These are phyloP conservation scores for Wickerhamomyces kurtzmanii DNA, from an alignment of 805 yeast genomes.

Conservation along the genomic window DNA sequence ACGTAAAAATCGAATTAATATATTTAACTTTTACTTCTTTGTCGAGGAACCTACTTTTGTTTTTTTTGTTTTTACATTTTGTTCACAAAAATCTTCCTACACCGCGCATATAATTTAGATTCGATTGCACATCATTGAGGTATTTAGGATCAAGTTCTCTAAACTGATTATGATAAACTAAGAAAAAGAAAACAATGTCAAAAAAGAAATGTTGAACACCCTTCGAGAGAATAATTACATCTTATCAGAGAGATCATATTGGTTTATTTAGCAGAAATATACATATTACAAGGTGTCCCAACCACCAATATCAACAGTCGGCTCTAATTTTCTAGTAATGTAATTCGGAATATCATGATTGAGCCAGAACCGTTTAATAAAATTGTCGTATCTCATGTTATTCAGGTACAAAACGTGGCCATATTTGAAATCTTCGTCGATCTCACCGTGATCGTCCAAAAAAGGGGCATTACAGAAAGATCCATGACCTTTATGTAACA, in stretches of 20 bases:
- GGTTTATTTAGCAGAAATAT: neutral
- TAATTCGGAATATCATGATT: conserved; percentile 69
- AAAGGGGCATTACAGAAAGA: conserved; percentile 81
- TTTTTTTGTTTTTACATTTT: too few species aligned
- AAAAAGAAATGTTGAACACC: too few species aligned
- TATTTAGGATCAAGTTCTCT: too few species aligned
- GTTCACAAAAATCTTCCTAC: too few species aligned
- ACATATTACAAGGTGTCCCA: conserved; percentile 69
- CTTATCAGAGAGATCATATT: neutral
- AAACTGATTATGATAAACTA: too few species aligned
- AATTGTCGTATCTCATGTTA: conserved; percentile 49
- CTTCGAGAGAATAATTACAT: too few species aligned
- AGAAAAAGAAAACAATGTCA: too few species aligned
- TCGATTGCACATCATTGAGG: too few species aligned
- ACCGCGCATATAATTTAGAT: too few species aligned
- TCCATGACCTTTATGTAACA: conserved; percentile 69
- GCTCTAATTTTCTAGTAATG: conserved; percentile 74
- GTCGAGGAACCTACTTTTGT: too few species aligned
- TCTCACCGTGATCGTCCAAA: conserved; percentile 78
- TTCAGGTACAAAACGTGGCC: conserved; percentile 66
- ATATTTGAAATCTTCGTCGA: conserved; percentile 62
- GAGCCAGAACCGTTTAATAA: conserved; percentile 63
- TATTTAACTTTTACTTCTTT: too few species aligned
- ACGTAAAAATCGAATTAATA: too few species aligned
- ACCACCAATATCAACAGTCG: conserved; percentile 80